Conservation (phyloP, 1,284 basidiomycete genomes). For the Hortiboletus rubellus region DNA sequence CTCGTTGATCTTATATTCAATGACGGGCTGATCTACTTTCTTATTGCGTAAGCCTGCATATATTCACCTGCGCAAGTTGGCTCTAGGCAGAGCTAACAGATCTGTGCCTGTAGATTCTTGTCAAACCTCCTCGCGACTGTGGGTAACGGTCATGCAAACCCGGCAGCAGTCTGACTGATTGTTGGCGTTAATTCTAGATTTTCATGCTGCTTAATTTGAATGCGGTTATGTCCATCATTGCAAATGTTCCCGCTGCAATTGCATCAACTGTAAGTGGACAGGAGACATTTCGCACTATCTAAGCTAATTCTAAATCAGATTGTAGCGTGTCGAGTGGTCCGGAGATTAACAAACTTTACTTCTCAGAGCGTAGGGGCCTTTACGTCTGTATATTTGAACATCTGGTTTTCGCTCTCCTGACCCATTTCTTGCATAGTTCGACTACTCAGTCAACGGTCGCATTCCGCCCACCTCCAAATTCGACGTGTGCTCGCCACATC, state of each 20-base stretch:
- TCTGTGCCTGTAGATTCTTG: conserved; percentile 49
- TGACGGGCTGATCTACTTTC: conserved; percentile 72
- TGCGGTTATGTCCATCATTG: conserved; percentile 72
- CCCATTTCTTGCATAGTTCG: conserved; percentile 25
- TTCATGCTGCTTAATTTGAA: conserved; percentile 75
- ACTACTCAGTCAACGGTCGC: conserved; percentile 40
- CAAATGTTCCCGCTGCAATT: conserved; percentile 71
- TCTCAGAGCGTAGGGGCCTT: conserved; percentile 52
- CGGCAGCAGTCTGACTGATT: background rate
- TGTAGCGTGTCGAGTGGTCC: conserved; percentile 68
- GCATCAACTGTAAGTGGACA: conserved; percentile 55
- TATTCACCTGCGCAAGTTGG: background rate
- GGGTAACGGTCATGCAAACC: conserved; percentile 9
- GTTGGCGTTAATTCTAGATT: conserved; percentile 37
- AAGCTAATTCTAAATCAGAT: conserved; percentile 46
- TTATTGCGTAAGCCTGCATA: conserved; percentile 58
- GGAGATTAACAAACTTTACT: conserved; percentile 62
- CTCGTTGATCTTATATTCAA: conserved; percentile 66
- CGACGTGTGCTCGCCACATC: conserved; percentile 32
- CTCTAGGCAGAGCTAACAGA: conserved; percentile 1
- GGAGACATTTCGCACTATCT: fast-evolving
- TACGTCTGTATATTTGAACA: conserved; percentile 41
- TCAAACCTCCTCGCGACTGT: conserved; percentile 68
- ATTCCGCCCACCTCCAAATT: conserved; percentile 36
- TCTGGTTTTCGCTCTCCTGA: conserved; percentile 1